phyloP scores from a whole-genome alignment of 2,329 filamentous ascomycete species.

The Aureobasidium pullulans region DNA sequence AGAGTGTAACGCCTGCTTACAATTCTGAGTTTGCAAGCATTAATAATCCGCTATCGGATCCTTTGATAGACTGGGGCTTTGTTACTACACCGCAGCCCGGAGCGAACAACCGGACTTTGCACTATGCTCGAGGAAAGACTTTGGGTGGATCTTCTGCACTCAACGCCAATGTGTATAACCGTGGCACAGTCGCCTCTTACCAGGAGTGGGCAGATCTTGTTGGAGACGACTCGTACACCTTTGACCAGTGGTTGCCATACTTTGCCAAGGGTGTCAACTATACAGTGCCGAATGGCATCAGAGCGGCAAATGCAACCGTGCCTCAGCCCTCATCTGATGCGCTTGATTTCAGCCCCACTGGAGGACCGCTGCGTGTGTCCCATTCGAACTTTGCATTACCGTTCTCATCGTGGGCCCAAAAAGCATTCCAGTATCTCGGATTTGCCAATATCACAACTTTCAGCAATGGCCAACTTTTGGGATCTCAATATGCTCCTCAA shows the following conservation, averaged over 20 bases:
- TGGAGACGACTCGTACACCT: conserved; percentile 27
- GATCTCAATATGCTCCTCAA: too few relatives aligned
- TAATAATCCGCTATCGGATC: conserved; percentile 15
- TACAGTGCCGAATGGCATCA: conserved; percentile 19
- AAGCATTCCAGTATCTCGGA: conserved; percentile 24
- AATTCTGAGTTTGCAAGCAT: not conserved
- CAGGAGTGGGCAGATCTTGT: conserved; percentile 31
- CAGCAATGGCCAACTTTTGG: conserved; percentile 17
- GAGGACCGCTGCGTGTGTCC: conserved; percentile 26
- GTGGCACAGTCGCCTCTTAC: conserved; percentile 26
- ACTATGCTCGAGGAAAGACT: conserved; percentile 24
- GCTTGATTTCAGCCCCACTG: conserved; percentile 19
- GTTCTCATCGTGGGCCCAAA: conserved; percentile 24
- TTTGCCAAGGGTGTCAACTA: conserved; percentile 19
- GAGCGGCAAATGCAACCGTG: not conserved
- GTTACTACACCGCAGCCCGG: conserved; percentile 19
- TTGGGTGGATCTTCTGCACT: conserved; percentile 23
- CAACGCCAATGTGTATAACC: conserved; percentile 23
- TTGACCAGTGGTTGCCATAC: conserved; percentile 21
- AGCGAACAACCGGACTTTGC: not conserved
- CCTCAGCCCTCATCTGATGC: conserved; percentile 19
- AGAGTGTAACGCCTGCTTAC: not conserved
- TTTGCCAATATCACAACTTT: conserved; percentile 23
- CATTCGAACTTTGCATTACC: conserved; percentile 23
- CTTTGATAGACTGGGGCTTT: conserved; percentile 25